Percentiles rank a stretch among this genome's conserved stretches.
These are phyloP conservation scores for Penicillium angulare DNA, from an alignment of 495 filamentous ascomycete species.

Conservation along the genomic window DNA sequence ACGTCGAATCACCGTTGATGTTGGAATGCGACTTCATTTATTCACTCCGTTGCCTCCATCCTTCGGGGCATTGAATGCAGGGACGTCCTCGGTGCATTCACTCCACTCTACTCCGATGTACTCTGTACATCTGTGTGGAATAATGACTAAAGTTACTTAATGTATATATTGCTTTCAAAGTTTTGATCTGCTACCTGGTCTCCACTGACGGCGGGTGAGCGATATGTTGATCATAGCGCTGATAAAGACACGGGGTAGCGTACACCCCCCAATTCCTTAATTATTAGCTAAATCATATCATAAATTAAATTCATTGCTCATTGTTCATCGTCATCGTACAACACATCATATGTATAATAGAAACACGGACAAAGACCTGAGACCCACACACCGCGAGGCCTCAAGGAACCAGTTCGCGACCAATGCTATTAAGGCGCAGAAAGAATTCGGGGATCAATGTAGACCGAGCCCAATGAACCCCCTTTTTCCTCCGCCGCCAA, in stretches of 20 bases:
- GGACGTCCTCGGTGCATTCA: background rate
- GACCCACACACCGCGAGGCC: background rate
- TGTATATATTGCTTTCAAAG: no score
- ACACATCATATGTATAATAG: background rate
- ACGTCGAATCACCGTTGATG: background rate
- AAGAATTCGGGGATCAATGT: slow-evolving; percentile 21
- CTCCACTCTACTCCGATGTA: background rate
- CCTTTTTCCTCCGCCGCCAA: slow-evolving; percentile 30
- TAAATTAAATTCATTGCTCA: background rate
- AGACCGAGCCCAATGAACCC: slow-evolving; percentile 2
- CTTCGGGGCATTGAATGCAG: background rate
- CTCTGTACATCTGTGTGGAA: no score
- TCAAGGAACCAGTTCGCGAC: background rate
- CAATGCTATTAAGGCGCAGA: slow-evolving; percentile 1
- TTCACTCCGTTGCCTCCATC: background rate
- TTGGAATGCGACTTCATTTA: background rate
- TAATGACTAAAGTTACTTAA: no score
- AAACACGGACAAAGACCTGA: background rate
- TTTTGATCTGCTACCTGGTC: no score
- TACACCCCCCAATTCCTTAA: no score
- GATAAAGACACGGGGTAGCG: no score
- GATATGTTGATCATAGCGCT: background rate
- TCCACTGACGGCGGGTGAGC: no score
- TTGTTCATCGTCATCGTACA: background rate
- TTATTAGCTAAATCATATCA: no score